Conservation (phyloP, 2,329 filamentous ascomycete genomes). For the Aspergillus viridinutans region DNA sequence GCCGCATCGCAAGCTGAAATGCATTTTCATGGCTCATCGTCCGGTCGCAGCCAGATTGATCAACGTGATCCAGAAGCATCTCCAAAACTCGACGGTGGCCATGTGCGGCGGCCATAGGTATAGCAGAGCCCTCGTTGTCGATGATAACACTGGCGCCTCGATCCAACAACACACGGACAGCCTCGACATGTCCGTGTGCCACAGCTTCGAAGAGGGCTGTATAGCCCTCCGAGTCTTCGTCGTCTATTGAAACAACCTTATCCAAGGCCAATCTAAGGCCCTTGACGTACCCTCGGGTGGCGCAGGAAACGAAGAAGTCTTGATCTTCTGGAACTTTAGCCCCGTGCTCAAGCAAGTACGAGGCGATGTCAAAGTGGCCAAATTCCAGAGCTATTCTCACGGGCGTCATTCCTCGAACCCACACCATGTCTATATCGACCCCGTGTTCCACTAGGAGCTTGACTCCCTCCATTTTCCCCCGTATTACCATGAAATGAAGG, state of each 20-base stretch:
- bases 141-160: not conserved
- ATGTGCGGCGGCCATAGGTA: not conserved
- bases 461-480: not conserved
- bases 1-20: too few species aligned
- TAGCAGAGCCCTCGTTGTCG: not conserved
- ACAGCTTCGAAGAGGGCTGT: not conserved
- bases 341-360: not conserved
- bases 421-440: not conserved
- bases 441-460: not conserved
- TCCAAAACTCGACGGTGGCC: too few species aligned
- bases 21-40: too few species aligned
- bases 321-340: not conserved
- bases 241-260: not conserved
- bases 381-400: not conserved
- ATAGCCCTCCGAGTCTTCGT: not conserved
- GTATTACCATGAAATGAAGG: not conserved
- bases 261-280: not conserved
- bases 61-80: too few species aligned
- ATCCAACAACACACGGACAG: not conserved
- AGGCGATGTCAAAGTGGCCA: not conserved
- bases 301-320: not conserved
- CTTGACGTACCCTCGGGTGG: not conserved
- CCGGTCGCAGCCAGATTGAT: too few species aligned
- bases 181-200: not conserved
- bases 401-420: not conserved